Base-by-base conservation (phyloP, 805 yeast genomes). In the Candida palmyrensis region DNA sequence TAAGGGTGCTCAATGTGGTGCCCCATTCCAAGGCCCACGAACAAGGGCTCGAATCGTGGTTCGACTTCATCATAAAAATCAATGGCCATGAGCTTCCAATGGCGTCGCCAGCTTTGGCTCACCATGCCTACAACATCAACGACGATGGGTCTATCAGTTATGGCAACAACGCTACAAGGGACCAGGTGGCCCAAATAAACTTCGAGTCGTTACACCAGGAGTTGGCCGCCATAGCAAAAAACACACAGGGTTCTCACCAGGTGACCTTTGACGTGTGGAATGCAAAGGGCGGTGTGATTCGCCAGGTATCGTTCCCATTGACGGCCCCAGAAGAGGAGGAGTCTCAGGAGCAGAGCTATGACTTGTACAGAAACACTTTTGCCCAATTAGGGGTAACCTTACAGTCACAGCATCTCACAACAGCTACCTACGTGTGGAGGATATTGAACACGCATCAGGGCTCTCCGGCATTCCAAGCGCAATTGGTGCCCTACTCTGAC, bases 351-450 rank as follows among this genome's bases (percentile, higher is more conserved):
- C 25, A 30, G 9, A 13, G 63, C 29, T 18, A 35, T 11, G 32
- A 31, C 26, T 15, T 34, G n/a, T 43, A 51, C 38, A 41, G 40
- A 25, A 54, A 62, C 19, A 47, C 54, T 2, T 76, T 79, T 46
- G 61, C 62, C 16, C 63, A 69, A 21, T 46, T 85, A 12, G 94
- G 95, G 0, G 46, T 88, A 16, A 62, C 82, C 9, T 62, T 87
- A 1, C 94, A 86, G 49, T 77, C 94, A 65, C 77, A 87, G 1
- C 87, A 94, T 13, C 49, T 88, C 25, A 66, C 72, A 19, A 73
- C 87, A 0, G 77, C 95, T 0, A 82, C 90, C 1, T 81, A 75
- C 49, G 94, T 88, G 9, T 90, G 96, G 82, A 94, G 88, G 45
- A 78, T 90, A 23, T 58, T 90, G 35, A 74, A 73, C 38, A 79